These are phyloP conservation scores for Stenogyne calaminthoides DNA, from an alignment of 305 asterid species.

Conservation along the genomic window DNA sequence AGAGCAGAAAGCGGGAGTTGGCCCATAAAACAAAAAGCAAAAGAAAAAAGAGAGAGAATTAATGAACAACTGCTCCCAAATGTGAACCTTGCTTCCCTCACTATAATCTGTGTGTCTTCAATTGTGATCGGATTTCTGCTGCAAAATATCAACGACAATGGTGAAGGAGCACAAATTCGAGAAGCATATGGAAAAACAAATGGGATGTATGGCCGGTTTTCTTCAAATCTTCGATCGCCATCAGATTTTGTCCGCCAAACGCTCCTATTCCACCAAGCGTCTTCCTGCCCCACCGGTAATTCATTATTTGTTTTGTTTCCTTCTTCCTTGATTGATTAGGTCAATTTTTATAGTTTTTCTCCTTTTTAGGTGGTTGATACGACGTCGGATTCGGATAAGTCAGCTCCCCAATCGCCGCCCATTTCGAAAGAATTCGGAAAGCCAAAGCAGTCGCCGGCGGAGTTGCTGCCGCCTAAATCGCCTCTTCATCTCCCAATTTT, in stretches of 20 bases:
- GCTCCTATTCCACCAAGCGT: conserved; percentile 58
- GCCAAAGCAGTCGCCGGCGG: conserved; percentile 26
- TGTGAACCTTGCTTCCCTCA: conserved; percentile 30
- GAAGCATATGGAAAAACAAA: conserved; percentile 59
- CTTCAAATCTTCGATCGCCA: conserved; percentile 86
- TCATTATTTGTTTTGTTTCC: neutral
- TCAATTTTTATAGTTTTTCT: neutral
- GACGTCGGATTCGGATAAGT: conserved; percentile 51
- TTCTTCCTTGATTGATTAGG: neutral
- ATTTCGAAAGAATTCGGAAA: conserved; percentile 44
- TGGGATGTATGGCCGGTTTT: conserved; percentile 92
- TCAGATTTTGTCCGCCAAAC: conserved; percentile 65
- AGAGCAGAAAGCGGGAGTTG: conserved; percentile 79
- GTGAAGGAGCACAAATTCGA: conserved; percentile 52
- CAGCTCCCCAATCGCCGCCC: conserved; percentile 49
- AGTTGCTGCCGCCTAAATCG: conserved; percentile 58
- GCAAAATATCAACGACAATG: conserved; percentile 49
- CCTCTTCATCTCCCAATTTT: conserved; percentile 54
- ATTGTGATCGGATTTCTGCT: conserved; percentile 15
- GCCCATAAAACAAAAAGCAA: conserved; percentile 29
- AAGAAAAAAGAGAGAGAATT: conserved; percentile 32
- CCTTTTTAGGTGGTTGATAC: conserved; percentile 49
- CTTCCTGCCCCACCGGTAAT: conserved; percentile 62
- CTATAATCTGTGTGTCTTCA: neutral
- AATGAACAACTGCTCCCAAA: conserved; percentile 28